A percentile compares a stretch with the other conserved stretches of the same genome.
phyloP scores from a whole-genome alignment of 352 stramenopile species.

The Blastocystis sp. region DNA sequence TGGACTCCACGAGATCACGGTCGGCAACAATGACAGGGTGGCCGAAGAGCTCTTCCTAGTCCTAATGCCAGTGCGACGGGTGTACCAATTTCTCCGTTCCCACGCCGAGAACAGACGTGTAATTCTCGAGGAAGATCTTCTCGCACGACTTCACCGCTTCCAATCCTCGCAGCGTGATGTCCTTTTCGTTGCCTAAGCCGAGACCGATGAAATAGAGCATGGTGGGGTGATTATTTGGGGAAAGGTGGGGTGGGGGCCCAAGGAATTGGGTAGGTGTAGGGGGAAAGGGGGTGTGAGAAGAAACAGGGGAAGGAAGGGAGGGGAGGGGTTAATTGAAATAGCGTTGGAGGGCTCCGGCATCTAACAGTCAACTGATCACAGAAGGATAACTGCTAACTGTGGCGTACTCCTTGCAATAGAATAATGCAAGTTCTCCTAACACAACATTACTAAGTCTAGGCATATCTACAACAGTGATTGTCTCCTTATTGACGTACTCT shows the following conservation, averaged over 20 bases:
- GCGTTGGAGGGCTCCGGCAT: no score
- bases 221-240: conserved; percentile 76
- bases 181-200: conserved; percentile 94
- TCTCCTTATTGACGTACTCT: no score
- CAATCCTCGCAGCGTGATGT: conserved; percentile 94
- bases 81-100: conserved; percentile 82
- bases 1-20: conserved; percentile 92
- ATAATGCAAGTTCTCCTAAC: no score
- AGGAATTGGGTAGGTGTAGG: neutral
- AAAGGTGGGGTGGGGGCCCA: neutral
- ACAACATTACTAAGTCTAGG: no score
- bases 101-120: conserved; percentile 93
- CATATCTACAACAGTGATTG: no score
- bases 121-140: conserved; percentile 95
- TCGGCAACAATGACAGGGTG: conserved; percentile 87
- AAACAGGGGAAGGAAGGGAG: neutral
- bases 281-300: neutral
- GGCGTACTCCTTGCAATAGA: no score
- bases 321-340: no score
- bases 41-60: conserved; percentile 90
- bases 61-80: conserved; percentile 33
- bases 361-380: no score
- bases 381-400: no score
- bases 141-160: conserved; percentile 91
- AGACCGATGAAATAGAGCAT: conserved; percentile 96